A percentile compares a stretch with the other conserved stretches of the same genome.
phyloP scores from a whole-genome alignment of 257 asterid genomes.

The Ligustrum vulgare region DNA sequence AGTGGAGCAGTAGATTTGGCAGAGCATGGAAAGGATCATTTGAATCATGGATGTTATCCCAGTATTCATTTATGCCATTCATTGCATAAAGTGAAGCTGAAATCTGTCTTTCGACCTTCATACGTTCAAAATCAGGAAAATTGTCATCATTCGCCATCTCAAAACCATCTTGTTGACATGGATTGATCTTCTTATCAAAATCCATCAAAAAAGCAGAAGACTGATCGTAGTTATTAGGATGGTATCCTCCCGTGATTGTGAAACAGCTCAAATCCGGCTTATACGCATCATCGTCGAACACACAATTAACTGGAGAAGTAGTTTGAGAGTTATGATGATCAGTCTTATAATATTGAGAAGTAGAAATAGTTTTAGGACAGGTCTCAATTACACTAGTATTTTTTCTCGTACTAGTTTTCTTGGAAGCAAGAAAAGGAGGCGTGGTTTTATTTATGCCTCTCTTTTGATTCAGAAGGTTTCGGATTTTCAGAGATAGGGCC shows the following conservation, averaged over 20 bases:
- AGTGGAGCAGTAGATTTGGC: background rate
- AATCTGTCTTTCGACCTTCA: slow-evolving; percentile 68
- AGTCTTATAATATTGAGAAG: slow-evolving; percentile 13
- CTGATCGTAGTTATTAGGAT: slow-evolving; percentile 22
- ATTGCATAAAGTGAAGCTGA: slow-evolving; percentile 69
- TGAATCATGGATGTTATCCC: slow-evolving; percentile 38
- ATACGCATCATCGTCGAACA: slow-evolving; percentile 39
- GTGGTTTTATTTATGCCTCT: slow-evolving; percentile 42
- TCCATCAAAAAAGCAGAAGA: slow-evolving; percentile 24
- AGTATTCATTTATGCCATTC: slow-evolving; percentile 63
- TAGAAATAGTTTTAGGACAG: slow-evolving; percentile 5
- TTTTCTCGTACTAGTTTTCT: slow-evolving; percentile 7
- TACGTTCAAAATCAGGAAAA: slow-evolving; percentile 47
- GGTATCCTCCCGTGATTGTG: slow-evolving; percentile 37
- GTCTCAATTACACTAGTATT: slow-evolving; percentile 12
- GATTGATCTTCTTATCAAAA: slow-evolving; percentile 35
- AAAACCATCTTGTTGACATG: slow-evolving; percentile 28
- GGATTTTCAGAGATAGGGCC: slow-evolving; percentile 71
- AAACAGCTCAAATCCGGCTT: slow-evolving; percentile 62
- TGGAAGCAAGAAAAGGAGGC: slow-evolving; percentile 23
- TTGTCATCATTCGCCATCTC: slow-evolving; percentile 24
- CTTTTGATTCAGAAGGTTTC: slow-evolving; percentile 67
- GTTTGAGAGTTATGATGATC: background rate
- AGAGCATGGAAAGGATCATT: background rate
- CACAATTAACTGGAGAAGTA: slow-evolving; percentile 2